A percentile compares a stretch with the other conserved stretches of the same genome.
phyloP scores from a whole-genome alignment of 495 filamentous ascomycete species.

The Hypoxylon fuscum region DNA sequence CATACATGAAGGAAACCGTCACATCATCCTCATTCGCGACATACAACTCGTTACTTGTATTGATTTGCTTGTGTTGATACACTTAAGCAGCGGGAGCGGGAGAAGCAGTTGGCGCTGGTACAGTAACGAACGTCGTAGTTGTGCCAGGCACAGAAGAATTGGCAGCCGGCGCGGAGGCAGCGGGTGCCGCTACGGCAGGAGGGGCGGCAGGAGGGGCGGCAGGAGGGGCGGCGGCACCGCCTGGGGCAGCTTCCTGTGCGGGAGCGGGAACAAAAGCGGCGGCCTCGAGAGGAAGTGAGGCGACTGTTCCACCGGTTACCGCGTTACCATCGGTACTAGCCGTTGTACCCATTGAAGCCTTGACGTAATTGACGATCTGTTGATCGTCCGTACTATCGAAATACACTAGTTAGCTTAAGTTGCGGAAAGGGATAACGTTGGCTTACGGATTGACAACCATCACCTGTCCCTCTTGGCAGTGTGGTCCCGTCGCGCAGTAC shows the following conservation, averaged over 20 bases:
- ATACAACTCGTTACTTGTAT: slow-evolving; percentile 1
- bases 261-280: slow-evolving; percentile 37
- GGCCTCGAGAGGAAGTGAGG: slow-evolving; percentile 33
- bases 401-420: slow-evolving; percentile 8
- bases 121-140: slow-evolving; percentile 23
- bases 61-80: not conserved
- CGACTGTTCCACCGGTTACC: slow-evolving; percentile 33
- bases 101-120: slow-evolving; percentile 20
- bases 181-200: slow-evolving; percentile 5
- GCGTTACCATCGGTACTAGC: slow-evolving; percentile 25
- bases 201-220: slow-evolving; percentile 17
- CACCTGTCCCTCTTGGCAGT: slow-evolving; percentile 63
- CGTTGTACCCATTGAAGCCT: slow-evolving; percentile 12
- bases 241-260: slow-evolving; percentile 5
- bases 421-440: not conserved
- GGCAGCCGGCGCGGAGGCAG: not conserved
- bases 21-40: too few relatives aligned
- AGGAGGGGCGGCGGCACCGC: not conserved
- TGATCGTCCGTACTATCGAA: slow-evolving; percentile 26
- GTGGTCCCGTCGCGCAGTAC: slow-evolving; percentile 58
- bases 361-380: slow-evolving; percentile 38
- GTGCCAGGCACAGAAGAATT: slow-evolving; percentile 12
- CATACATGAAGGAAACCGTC: slow-evolving; percentile 10
- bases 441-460: slow-evolving; percentile 57
- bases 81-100: slow-evolving; percentile 4